Conservation (phyloP, 768 basidiomycete species). For the Steccherinum ochraceum region DNA sequence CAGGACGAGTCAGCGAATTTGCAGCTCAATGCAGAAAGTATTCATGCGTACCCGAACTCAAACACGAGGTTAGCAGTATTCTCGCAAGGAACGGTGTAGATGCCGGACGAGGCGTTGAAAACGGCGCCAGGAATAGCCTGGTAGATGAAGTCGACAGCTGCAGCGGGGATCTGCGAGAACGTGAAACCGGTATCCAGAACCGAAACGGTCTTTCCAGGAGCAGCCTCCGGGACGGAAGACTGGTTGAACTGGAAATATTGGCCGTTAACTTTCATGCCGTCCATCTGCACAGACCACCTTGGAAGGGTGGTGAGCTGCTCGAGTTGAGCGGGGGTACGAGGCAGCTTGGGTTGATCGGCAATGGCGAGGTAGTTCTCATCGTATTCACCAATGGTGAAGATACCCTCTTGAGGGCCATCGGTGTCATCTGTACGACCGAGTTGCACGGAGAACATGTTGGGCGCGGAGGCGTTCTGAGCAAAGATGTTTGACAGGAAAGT, state of each 20-base stretch:
- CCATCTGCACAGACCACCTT: slow-evolving; percentile 33
- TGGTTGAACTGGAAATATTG: slow-evolving; percentile 41
- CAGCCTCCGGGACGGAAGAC: slow-evolving; percentile 13
- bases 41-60: slow-evolving; percentile 25
- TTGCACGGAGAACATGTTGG: slow-evolving; percentile 20
- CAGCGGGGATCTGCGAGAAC: slow-evolving; percentile 19
- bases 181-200: slow-evolving; percentile 25
- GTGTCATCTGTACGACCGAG: slow-evolving; percentile 18
- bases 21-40: too few relatives aligned
- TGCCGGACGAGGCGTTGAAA: slow-evolving; percentile 11
- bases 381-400: slow-evolving; percentile 23
- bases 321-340: slow-evolving; percentile 29
- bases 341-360: slow-evolving; percentile 16
- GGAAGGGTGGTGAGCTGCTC: slow-evolving; percentile 35
- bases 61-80: slow-evolving; percentile 21
- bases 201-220: slow-evolving; percentile 18
- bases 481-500: slow-evolving; percentile 20
- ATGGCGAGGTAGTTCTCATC: slow-evolving; percentile 14
- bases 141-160: slow-evolving; percentile 26
- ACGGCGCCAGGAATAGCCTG: slow-evolving; percentile 21
- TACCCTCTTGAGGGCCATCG: slow-evolving; percentile 17
- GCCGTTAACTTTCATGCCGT: slow-evolving; percentile 43
- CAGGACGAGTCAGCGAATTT: neutral
- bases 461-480: slow-evolving; percentile 14
- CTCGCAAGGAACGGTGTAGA: slow-evolving; percentile 27